A percentile compares a stretch with the other conserved stretches of the same genome.
These are phyloP conservation scores for Kondoa subrosea DNA, from an alignment of 768 basidiomycete genomes.

Conservation along the genomic window DNA sequence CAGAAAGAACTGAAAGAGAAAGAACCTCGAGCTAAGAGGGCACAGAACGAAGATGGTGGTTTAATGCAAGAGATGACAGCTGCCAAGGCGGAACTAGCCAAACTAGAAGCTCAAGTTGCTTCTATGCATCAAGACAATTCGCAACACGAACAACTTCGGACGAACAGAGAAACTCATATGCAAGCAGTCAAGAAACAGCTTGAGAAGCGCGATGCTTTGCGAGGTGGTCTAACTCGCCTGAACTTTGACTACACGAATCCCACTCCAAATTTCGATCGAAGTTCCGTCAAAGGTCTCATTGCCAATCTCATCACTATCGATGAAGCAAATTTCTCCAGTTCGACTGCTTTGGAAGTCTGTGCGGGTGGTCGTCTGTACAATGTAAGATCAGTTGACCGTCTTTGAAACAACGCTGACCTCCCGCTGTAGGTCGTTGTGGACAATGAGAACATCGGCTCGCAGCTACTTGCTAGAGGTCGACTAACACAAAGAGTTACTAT, in stretches of 20 bases:
- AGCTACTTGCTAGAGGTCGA: slow-evolving; percentile 56
- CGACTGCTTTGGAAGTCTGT: slow-evolving; percentile 81
- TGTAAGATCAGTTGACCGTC: no score
- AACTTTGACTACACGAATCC: slow-evolving; percentile 74
- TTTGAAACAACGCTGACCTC: slow-evolving; percentile 16
- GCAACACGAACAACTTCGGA: slow-evolving; percentile 63
- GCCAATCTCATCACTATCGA: slow-evolving; percentile 70
- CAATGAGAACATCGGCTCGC: slow-evolving; percentile 71
- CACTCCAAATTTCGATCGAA: slow-evolving; percentile 58
- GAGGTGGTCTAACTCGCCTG: slow-evolving; percentile 32
- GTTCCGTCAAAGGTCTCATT: slow-evolving; percentile 77
- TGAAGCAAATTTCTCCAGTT: slow-evolving; percentile 51
- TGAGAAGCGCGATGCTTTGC: slow-evolving; percentile 46
- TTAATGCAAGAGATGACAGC: slow-evolving; percentile 50
- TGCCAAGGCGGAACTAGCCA: slow-evolving; percentile 40
- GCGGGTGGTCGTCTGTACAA: slow-evolving; percentile 81
- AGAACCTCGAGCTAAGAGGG: slow-evolving; percentile 63
- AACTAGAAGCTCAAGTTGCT: slow-evolving; percentile 36
- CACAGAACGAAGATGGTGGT: slow-evolving; percentile 67
- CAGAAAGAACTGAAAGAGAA: slow-evolving; percentile 61
- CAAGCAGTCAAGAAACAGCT: slow-evolving; percentile 34
- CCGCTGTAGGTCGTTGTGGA: slow-evolving; percentile 62
- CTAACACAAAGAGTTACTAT: slow-evolving; percentile 80
- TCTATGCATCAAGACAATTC: neutral
- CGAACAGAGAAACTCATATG: slow-evolving; percentile 38